Evolutionary conservation across 176 grass and related monocot genomes (phyloP), one percentile per base, ranked within the genome.

Genomic region (Rhipidocladum racemiflorum): DNA sequence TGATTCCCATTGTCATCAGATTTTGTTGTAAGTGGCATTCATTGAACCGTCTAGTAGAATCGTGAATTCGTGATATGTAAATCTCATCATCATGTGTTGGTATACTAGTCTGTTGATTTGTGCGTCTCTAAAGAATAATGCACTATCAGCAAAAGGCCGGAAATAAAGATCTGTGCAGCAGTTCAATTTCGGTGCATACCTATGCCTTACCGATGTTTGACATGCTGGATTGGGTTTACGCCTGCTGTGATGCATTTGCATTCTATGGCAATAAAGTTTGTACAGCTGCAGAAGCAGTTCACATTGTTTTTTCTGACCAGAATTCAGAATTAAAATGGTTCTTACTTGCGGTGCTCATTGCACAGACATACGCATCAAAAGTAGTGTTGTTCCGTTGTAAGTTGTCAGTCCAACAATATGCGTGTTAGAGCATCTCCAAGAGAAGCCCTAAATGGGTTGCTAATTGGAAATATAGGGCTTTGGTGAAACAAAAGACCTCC

Each of bases 11-110:
- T 24, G 59, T 16, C 25, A 46, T 67, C 24, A 43, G 29, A 51
- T 64, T 81, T 40, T 30, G 44, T 38, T 64, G 11, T 34, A 75
- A 72, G 49, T 83, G 54, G 7, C 25, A 70, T 68, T 68, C 64
- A 43, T 62, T 20, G 9, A 61, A 53, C 29, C 35, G 27, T 20
- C 9, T 11, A 56, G 35, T 72, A 76, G 16, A 75, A 38, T 61
- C 27, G 44, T 42, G 39, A 48, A 75, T 29, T 61, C 27, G 44
- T 42, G 39, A 48, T 66, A 66, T 83, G 9, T 48, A 27, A 72
- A 81, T 75, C 61, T 6, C 15, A 61, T 70, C 4, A 0, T 61
- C 3, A 13, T 74, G 70, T 54, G 29, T 36, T 46, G 20, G 48
- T 74, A 14, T 54, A 18, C 27, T 21, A 46, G 8, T 30, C 15